Base-by-base conservation (phyloP, 106 monocot genomes). In the Acorus calamus region DNA sequence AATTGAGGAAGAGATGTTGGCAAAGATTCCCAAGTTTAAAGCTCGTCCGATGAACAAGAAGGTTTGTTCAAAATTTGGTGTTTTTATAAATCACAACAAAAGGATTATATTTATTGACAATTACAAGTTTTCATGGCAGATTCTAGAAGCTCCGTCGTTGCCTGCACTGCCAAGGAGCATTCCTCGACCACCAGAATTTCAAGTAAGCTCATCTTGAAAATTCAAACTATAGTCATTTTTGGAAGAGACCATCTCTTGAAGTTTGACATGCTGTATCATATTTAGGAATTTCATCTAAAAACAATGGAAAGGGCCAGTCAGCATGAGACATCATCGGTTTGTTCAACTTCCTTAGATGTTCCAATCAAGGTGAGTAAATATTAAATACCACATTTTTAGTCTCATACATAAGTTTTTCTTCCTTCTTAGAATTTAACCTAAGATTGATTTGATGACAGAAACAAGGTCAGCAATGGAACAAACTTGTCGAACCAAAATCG, bases 21-120 rank as follows among this genome's bases (percentile, higher is more conserved):
- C 96, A 13, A 98, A 88, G 69, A 75, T 98, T 6, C 96, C 96
- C 0, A 98, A 88, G 56, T 98, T 98, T 57, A 98, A 83, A 81
- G 92, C 91, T 59, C 73, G 82, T 2, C 83, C 96, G 5, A 41
- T 98, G 7, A 98, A 98, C 63, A 98, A 83, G 69, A 98, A 98
- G 80, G 96, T 98, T 61, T 60, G 6, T 8, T 77, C 28, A 28
- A 28, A 28, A 28, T 28, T 28, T 28, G 28, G 28, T 28, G 28
- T 28, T 28, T 28, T 28, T 28, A 28, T 28, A 28, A 28, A 28
- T 28, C 28, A 28, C 28, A 28, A 28, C 28, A 28, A 28, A 28
- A 28, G 28, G 28, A 28, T 28, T 28, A 0, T 28, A 28, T 28
- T 28, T 28, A 28, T 28, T 28, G 28, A 28, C 28, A 28, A 28